phyloP scores from a whole-genome alignment of 2,329 filamentous ascomycete species.

The Colletotrichum plurivorum region DNA sequence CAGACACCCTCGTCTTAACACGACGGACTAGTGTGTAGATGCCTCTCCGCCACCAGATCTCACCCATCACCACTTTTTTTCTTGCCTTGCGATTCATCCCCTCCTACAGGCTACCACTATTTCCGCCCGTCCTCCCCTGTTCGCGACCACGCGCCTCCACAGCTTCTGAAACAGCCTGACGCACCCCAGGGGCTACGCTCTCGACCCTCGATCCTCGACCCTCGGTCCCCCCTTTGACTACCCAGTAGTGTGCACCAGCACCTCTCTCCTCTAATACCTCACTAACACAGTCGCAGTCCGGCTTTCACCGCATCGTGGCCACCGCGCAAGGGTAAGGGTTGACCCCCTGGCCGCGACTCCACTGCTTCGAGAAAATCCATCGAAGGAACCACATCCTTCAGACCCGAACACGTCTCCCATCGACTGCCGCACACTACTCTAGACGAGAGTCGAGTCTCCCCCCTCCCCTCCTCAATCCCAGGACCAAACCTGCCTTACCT shows the following conservation, averaged over 20 bases:
- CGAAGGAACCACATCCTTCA: conserved; percentile 30
- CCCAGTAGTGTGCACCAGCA: conserved; percentile 3
- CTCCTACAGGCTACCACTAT: conserved; percentile 1
- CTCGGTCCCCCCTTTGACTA: conserved; percentile 43
- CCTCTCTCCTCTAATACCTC: conserved; percentile 25
- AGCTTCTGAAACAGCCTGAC: conserved; percentile 56
- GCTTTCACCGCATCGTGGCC: conserved; percentile 36
- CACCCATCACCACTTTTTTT: conserved; percentile 15
- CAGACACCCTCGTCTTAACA: conserved; percentile 34
- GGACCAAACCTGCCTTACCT: conserved; percentile 16
- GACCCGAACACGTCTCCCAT: background rate
- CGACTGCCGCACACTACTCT: background rate
- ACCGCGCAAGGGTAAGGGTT: conserved; percentile 19
- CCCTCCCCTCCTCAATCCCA: conserved; percentile 12
- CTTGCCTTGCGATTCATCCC: conserved; percentile 8
- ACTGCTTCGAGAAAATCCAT: conserved; percentile 43
- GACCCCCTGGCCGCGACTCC: conserved; percentile 32
- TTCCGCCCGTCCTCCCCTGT: conserved; percentile 38
- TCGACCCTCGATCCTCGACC: conserved; percentile 43
- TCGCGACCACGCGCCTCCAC: conserved; percentile 31
- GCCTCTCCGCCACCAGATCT: conserved; percentile 30
- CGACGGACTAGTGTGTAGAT: conserved; percentile 18
- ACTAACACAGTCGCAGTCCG: conserved; percentile 22
- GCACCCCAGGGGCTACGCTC: conserved; percentile 48
- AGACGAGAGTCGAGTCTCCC: background rate